Evolutionary conservation across 129 eudicot genomes (phyloP), one percentile per base, ranked within the genome.

Genomic region (Calendula officinalis): DNA sequence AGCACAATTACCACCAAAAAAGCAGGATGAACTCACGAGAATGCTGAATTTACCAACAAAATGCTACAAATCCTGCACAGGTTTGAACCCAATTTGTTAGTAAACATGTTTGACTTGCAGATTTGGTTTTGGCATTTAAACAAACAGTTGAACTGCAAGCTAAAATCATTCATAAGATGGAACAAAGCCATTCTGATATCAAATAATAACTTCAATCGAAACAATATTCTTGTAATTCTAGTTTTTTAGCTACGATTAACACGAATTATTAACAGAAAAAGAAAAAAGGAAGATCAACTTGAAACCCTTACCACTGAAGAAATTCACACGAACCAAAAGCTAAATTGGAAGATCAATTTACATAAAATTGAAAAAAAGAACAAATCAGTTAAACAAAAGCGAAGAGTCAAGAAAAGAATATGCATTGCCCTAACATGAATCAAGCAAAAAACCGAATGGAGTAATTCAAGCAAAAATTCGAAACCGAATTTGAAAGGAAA

Each of bases 381-480:
- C 38, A 32, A 43, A 9, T 62, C 53, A 42, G 52, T 12, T 61
- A 12, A 42, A 61, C 52, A 9, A 42, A 27, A 5, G 30, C 67
- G 3, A 34, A 45, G 50, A 56, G 27, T 35, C 53, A 73, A 46
- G 72, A 48, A 73, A 73, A 57, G 78, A 65, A 73, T 65, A 73
- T 73, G 43, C 78, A 42, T 73, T 73, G 72, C 73, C 67, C 11
- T 58, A 51, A 73, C 11, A 57, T 56, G 61, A 73, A 65, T 57
- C 73, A 73, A 64, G 5, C 56, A 65, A 38, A 65, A 38, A 73
- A 64, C 42, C 66, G 39, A 43, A 34, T 63, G 56, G 12, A 42
- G 64, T 14, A 40, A 37, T 14, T 47, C 10, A 15, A 34, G 37
- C 50, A 15, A 51, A 46, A 32, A 17, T 66, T 66, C 49, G 3